A percentile compares a stretch with the other conserved stretches of the same genome.
Evolutionary conservation across 2,329 filamentous ascomycete species (phyloP).

Genomic region (Westerdykella ornata): DNA sequence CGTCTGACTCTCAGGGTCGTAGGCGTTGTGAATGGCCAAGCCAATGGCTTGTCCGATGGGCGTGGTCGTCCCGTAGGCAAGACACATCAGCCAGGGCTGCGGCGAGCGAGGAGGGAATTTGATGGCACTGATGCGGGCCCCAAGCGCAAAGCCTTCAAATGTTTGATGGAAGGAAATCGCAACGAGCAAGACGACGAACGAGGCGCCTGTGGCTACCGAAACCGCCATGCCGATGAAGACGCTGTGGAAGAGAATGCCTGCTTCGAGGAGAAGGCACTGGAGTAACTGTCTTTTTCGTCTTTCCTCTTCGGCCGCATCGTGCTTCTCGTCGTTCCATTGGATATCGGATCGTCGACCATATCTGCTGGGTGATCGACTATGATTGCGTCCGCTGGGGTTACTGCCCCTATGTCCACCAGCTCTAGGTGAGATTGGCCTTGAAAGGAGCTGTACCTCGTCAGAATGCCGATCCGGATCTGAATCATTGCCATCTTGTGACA

Average conservation of each 20-base stretch:
- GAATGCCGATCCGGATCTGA: constrained; percentile 32
- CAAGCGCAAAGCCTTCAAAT: constrained; percentile 63
- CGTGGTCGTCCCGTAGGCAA: constrained; percentile 56
- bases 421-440: too few relatives aligned
- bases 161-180: constrained; percentile 68
- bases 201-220: constrained; percentile 58
- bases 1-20: constrained; percentile 44
- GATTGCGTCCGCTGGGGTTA: constrained; percentile 26
- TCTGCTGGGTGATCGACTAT: constrained; percentile 18
- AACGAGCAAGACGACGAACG: constrained; percentile 59
- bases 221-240: constrained; percentile 70
- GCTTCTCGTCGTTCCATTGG: constrained; percentile 20
- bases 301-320: constrained; percentile 24
- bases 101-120: constrained; percentile 63
- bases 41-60: constrained; percentile 48
- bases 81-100: constrained; percentile 66
- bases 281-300: constrained; percentile 57
- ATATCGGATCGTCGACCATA: constrained; percentile 7
- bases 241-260: constrained; percentile 72
- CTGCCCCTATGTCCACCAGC: constrained; percentile 19
- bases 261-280: constrained; percentile 68
- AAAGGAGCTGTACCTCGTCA: constrained; percentile 22
- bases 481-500: constrained; percentile 21
- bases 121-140: constrained; percentile 63
- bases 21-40: constrained; percentile 45